These are phyloP conservation scores for Ascobolus immersus DNA, from an alignment of 495 filamentous ascomycete genomes.

Conservation along the genomic window DNA sequence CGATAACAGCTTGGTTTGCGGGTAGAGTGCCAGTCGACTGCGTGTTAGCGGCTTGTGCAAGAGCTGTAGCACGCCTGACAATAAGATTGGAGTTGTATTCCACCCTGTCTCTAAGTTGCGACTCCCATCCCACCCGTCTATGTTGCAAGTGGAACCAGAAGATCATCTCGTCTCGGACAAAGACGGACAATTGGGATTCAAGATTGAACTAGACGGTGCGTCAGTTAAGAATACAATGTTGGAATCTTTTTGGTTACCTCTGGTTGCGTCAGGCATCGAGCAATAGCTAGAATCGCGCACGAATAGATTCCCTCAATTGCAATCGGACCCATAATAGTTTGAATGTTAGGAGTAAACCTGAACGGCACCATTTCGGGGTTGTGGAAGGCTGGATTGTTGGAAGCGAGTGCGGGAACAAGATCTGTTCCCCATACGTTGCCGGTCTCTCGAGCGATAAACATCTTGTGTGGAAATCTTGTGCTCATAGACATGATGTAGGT, in stretches of 20 bases:
- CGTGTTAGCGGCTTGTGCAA: constrained; percentile 32
- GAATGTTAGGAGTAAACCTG: constrained; percentile 88
- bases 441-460: constrained; percentile 64
- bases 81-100: constrained; percentile 70
- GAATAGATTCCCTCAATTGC: constrained; percentile 88
- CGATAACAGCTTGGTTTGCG: constrained; percentile 87
- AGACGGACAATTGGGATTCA: constrained; percentile 74
- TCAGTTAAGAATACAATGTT: too few species aligned
- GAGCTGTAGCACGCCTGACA: constrained; percentile 60
- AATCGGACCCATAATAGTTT: constrained; percentile 82
- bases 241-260: constrained; percentile 26
- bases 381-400: constrained; percentile 61
- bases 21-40: constrained; percentile 60
- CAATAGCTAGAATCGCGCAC: constrained; percentile 79
- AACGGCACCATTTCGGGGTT: constrained; percentile 88
- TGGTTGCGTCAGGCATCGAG: constrained; percentile 79
- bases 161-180: constrained; percentile 91
- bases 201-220: constrained; percentile 48
- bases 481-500: constrained; percentile 94
- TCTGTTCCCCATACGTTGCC: constrained; percentile 95
- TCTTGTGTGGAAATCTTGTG: constrained; percentile 79
- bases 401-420: constrained; percentile 59
- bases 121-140: constrained; percentile 36
- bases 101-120: constrained; percentile 59
- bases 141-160: constrained; percentile 60